Conservation (phyloP, 2,329 filamentous ascomycete species). For the Allantophomopsis lycopodina region DNA sequence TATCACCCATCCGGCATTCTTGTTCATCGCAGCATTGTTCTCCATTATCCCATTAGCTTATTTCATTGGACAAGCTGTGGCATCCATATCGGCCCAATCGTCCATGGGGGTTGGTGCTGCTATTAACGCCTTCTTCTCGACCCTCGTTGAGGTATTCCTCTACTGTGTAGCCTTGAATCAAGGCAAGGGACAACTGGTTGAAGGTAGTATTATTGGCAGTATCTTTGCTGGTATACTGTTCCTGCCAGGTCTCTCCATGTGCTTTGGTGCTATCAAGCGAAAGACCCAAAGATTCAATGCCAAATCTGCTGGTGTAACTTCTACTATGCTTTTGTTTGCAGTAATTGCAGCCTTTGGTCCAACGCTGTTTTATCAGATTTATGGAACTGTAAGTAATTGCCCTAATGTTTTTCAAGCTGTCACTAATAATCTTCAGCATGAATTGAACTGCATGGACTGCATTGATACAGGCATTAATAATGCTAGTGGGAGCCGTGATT, state of each 20-base stretch:
- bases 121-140: constrained; percentile 97
- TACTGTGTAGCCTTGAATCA: constrained; percentile 90
- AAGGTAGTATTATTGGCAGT: constrained; percentile 93
- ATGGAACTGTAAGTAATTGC: constrained; percentile 59
- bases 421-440: constrained; percentile 47
- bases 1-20: constrained; percentile 70
- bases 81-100: constrained; percentile 95
- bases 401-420: neutral
- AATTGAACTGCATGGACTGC: constrained; percentile 70
- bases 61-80: constrained; percentile 96
- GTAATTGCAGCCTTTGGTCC: constrained; percentile 92
- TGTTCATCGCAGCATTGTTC: constrained; percentile 72
- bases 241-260: constrained; percentile 92
- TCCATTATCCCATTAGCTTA: constrained; percentile 96
- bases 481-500: constrained; percentile 45
- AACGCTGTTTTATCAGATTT: constrained; percentile 96
- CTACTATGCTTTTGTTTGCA: constrained; percentile 94
- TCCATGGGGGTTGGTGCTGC: constrained; percentile 97
- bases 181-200: constrained; percentile 84
- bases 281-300: constrained; percentile 99
- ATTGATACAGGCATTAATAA: constrained; percentile 26
- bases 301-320: constrained; percentile 88
- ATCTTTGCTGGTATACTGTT: constrained; percentile 96
- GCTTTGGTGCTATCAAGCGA: constrained; percentile 91
- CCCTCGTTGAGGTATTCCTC: constrained; percentile 91